phyloP scores from a whole-genome alignment of 129 eudicot species.

The Lactuca sativa region DNA sequence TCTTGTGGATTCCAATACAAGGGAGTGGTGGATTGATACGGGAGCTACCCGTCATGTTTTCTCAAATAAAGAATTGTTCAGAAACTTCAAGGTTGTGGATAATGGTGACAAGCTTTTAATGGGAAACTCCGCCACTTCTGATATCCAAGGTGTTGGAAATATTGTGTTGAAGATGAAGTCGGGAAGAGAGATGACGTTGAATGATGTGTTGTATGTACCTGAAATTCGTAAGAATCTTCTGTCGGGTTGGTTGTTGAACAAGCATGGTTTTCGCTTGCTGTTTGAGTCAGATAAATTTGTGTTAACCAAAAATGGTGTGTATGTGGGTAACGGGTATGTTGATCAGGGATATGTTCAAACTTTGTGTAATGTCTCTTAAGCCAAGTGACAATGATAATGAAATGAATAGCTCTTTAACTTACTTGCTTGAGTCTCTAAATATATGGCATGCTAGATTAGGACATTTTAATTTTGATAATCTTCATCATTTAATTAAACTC shows the following conservation, averaged over 20 bases:
- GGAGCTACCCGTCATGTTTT: neutral
- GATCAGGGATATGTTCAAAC: neutral
- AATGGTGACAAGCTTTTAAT: neutral
- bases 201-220: neutral
- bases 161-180: neutral
- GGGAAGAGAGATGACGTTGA: neutral
- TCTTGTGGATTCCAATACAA: neutral
- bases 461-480: too few species aligned
- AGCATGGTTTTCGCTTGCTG: neutral
- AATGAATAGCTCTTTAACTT: too few species aligned
- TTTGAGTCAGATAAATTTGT: neutral
- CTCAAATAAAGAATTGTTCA: neutral
- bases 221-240: neutral
- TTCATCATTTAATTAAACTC: too few species aligned
- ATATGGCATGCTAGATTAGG: too few species aligned
- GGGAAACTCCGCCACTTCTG: neutral
- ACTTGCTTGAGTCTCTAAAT: too few species aligned
- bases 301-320: neutral
- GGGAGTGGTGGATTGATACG: neutral
- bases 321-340: neutral
- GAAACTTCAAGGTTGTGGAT: neutral
- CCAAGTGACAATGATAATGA: too few species aligned
- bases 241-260: neutral
- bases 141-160: neutral
- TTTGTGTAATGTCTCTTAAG: neutral